Conservation (phyloP, 129 eudicot genomes). For the Artemisia tridentata region DNA sequence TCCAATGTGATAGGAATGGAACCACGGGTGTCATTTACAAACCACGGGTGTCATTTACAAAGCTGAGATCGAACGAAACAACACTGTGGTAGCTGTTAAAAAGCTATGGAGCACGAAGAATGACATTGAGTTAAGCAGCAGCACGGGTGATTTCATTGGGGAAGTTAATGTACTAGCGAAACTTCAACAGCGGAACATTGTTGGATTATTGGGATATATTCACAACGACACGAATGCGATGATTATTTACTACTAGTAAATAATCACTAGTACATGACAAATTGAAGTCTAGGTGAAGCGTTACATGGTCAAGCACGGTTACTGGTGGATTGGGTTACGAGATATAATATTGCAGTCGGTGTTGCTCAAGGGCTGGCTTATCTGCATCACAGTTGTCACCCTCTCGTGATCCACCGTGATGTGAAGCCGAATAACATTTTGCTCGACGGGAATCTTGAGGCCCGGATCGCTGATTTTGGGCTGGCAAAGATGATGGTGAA, state of each 20-base stretch:
- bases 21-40: too few species aligned
- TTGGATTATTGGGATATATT: constrained; percentile 67
- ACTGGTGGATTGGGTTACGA: constrained; percentile 83
- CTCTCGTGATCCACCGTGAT: constrained; percentile 81
- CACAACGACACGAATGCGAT: constrained; percentile 68
- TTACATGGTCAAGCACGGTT: constrained; percentile 62
- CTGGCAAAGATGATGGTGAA: constrained; percentile 74
- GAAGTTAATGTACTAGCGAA: constrained; percentile 76
- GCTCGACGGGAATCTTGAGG: constrained; percentile 73
- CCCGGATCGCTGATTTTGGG: constrained; percentile 87
- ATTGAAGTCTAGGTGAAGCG: constrained; percentile 85
- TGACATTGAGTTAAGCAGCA: constrained; percentile 65
- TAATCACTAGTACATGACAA: constrained; percentile 81
- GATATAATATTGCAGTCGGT: too few species aligned
- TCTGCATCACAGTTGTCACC: constrained; percentile 85
- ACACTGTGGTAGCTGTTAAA: constrained; percentile 73
- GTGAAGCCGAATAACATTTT: constrained; percentile 82
- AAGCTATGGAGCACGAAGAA: constrained; percentile 69
- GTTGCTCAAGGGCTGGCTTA: too few species aligned
- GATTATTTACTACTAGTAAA: constrained; percentile 87
- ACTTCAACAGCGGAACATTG: constrained; percentile 83
- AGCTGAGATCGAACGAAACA: constrained; percentile 60
- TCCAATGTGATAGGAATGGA: too few species aligned
- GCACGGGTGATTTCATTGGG: constrained; percentile 58
- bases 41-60: constrained; percentile 84